Evolutionary conservation across 202 grass and related monocot species (phyloP).

Genomic region (Bolboschoenoplectus hybrid): DNA sequence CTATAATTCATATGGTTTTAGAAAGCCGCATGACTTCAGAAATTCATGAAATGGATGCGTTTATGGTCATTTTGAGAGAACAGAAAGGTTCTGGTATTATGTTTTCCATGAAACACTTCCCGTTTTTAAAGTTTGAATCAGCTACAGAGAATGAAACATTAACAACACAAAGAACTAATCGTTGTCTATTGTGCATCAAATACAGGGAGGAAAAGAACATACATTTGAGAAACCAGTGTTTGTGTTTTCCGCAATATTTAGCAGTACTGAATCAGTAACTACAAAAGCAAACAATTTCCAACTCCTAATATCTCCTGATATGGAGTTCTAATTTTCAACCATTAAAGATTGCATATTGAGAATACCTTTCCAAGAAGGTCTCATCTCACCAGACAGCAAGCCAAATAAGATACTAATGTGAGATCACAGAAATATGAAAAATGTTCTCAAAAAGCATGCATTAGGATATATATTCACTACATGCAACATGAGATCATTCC

Average conservation of each 20-base stretch:
- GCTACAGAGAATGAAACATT: not conserved
- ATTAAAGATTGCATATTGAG: not conserved
- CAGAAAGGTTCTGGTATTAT: not conserved
- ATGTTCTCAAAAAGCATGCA: not conserved
- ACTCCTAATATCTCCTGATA: not conserved
- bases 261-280: not conserved
- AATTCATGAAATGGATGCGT: not conserved
- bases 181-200: not conserved
- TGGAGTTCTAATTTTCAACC: not conserved
- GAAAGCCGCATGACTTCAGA: not conserved
- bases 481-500: not conserved
- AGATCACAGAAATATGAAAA: not conserved
- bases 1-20: constrained; percentile 7
- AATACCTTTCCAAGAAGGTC: not conserved
- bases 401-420: not conserved
- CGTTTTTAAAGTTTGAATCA: not conserved
- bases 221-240: not conserved
- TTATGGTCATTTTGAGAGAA: not conserved
- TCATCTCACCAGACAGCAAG: not conserved
- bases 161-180: not conserved
- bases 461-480: not conserved
- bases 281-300: not conserved
- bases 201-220: not conserved
- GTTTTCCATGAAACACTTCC: not conserved
- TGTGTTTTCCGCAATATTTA: not conserved